Conservation (phyloP, 2,329 filamentous ascomycete genomes). For the Pseudopithomyces chartarum region DNA sequence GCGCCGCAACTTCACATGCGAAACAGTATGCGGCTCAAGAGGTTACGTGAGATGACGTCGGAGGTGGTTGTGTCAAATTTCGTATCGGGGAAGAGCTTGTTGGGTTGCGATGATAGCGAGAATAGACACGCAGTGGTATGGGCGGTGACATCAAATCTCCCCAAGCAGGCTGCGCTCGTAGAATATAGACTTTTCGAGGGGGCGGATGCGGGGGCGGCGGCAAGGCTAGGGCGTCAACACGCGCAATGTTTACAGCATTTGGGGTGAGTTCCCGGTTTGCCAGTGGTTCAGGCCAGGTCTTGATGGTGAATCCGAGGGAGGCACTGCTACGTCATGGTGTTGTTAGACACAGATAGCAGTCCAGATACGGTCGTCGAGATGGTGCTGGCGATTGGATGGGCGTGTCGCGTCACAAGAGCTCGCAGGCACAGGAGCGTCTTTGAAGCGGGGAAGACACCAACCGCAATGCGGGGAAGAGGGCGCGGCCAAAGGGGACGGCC, state of each 20-base stretch:
- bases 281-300: too few species aligned
- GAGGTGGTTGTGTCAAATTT: background rate
- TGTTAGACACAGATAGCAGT: too few species aligned
- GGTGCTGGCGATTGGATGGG: conserved; percentile 5
- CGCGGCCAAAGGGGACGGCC: background rate
- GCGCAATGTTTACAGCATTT: too few species aligned
- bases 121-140: background rate
- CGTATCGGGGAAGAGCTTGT: background rate
- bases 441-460: conserved; percentile 14
- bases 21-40: background rate
- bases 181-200: background rate
- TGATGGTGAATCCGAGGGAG: too few species aligned
- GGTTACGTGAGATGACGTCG: background rate
- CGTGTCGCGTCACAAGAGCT: conserved; percentile 7
- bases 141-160: too few species aligned
- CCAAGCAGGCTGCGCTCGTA: too few species aligned
- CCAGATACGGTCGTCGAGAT: background rate
- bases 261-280: too few species aligned
- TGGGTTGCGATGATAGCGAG: background rate
- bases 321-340: too few species aligned
- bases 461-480: conserved; percentile 6
- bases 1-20: background rate
- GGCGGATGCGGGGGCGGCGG: background rate
- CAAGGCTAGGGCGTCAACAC: too few species aligned
- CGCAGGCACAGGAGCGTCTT: conserved; percentile 4